Evolutionary conservation across 2,329 filamentous ascomycete species (phyloP).

Genomic region (Salinomyces thailandicus): DNA sequence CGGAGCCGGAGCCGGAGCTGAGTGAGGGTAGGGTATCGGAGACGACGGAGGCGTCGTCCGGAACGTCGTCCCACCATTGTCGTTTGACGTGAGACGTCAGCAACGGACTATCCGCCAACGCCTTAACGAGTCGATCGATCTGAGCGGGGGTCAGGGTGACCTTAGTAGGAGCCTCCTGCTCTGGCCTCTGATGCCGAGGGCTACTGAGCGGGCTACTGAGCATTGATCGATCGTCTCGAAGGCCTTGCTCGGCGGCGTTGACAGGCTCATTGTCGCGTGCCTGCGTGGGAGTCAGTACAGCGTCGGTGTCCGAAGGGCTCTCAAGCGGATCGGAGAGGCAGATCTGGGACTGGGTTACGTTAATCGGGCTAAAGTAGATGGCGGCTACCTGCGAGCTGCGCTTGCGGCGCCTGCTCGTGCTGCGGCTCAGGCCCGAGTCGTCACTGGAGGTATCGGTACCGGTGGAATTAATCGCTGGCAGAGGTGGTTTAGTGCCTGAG

Average conservation of each 20-base stretch:
- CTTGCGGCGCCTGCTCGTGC: background rate
- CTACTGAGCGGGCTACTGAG: background rate
- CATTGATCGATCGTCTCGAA: conserved; percentile 1
- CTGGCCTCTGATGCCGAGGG: conserved; percentile 1
- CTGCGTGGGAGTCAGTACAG: conserved; percentile 9
- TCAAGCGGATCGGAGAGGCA: conserved; percentile 16
- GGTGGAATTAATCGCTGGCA: background rate
- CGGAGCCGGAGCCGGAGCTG: conserved; percentile 8
- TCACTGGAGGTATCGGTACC: background rate
- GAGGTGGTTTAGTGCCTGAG: background rate
- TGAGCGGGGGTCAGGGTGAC: conserved; percentile 14
- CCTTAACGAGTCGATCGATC: conserved; percentile 15
- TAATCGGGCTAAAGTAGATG: conserved; percentile 20
- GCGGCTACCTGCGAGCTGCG: conserved; percentile 8
- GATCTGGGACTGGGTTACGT: conserved; percentile 12
- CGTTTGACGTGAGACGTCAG: conserved; percentile 14
- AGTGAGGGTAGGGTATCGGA: conserved; percentile 9
- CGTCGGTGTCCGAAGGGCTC: conserved; percentile 2
- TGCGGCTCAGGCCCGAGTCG: background rate
- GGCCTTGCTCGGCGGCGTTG: conserved; percentile 1
- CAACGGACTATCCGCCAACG: conserved; percentile 15
- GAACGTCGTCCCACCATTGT: conserved; percentile 19
- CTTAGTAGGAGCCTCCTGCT: conserved; percentile 3
- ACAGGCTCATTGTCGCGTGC: conserved; percentile 5
- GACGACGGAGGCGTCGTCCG: conserved; percentile 8